Evolutionary conservation across 2,329 filamentous ascomycete genomes (phyloP).

Genomic region (Alternaria sp.): DNA sequence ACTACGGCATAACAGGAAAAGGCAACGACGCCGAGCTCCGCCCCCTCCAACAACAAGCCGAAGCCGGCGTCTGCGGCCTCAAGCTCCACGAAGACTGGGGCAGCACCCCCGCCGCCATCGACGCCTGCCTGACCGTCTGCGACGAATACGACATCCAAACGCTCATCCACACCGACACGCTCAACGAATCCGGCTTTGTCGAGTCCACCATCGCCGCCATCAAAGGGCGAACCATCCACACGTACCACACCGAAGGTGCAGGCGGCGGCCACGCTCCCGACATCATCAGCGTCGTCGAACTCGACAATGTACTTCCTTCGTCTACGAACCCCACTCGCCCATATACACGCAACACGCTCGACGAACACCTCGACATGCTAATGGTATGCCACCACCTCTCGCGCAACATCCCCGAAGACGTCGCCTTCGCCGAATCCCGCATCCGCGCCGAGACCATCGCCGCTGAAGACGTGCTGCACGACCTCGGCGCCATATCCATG

Average conservation of each 20-base stretch:
- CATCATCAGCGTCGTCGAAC: conserved; percentile 92
- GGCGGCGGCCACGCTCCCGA: conserved; percentile 95
- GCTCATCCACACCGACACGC: conserved; percentile 92
- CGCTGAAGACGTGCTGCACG: conserved; percentile 93
- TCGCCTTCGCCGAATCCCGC: conserved; percentile 91
- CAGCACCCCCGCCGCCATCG: conserved; percentile 86
- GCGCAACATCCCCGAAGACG: conserved; percentile 91
- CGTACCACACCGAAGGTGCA: conserved; percentile 95
- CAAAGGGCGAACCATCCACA: conserved; percentile 87
- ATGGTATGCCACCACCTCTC: conserved; percentile 97
- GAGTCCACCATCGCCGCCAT: conserved; percentile 88
- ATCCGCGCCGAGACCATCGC: conserved; percentile 97
- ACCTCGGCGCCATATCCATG: conserved; percentile 95
- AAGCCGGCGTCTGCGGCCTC: conserved; percentile 85
- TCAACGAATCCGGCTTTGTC: conserved; percentile 97
- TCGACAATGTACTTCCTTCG: conserved; percentile 84
- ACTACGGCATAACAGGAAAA: conserved; percentile 90
- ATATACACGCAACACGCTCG: conserved; percentile 88
- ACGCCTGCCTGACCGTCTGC: conserved; percentile 79
- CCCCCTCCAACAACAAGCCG: conserved; percentile 78
- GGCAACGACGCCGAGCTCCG: conserved; percentile 79
- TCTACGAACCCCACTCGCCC: conserved; percentile 93
- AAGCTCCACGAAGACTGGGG: conserved; percentile 99
- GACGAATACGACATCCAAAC: conserved; percentile 93
- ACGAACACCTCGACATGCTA: conserved; percentile 97